Conservation (phyloP, 352 stramenopile species). For the Globisporangium takayamanum region DNA sequence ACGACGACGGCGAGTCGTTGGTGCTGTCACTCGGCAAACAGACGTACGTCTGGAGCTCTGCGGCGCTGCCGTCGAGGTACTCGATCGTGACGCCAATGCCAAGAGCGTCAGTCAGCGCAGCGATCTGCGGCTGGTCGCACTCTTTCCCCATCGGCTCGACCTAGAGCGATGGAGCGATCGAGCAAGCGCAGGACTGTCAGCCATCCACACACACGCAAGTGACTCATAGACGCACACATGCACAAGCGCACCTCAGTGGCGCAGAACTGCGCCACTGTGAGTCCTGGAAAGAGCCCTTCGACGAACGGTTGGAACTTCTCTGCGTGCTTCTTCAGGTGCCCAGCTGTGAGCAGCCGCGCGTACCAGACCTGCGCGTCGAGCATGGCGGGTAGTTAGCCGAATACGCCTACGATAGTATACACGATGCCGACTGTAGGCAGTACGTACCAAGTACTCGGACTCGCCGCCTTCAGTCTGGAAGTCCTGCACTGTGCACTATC, state of each 20-base stretch:
- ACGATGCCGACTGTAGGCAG: not conserved
- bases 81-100: constrained; percentile 86
- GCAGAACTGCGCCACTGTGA: constrained; percentile 83
- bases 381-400: too few species aligned
- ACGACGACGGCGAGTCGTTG: not conserved
- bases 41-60: constrained; percentile 55
- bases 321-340: constrained; percentile 83
- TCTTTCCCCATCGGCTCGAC: constrained; percentile 93
- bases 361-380: constrained; percentile 65
- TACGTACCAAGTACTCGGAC: constrained; percentile 66
- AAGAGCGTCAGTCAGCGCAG: constrained; percentile 89
- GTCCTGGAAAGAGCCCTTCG: constrained; percentile 69
- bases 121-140: constrained; percentile 90
- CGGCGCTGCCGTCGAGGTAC: constrained; percentile 89
- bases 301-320: constrained; percentile 90
- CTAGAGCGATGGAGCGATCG: constrained; percentile 20
- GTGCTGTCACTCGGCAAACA: constrained; percentile 25
- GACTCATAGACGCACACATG: not conserved
- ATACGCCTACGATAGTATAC: too few species aligned
- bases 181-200: not conserved
- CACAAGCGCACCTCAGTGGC: constrained; percentile 38
- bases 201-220: not conserved
- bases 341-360: constrained; percentile 74
- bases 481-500: constrained; percentile 53
- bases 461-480: constrained; percentile 85